Evolutionary conservation across 352 stramenopile genomes (phyloP).

Genomic region (Globisporangium sylvaticum): DNA sequence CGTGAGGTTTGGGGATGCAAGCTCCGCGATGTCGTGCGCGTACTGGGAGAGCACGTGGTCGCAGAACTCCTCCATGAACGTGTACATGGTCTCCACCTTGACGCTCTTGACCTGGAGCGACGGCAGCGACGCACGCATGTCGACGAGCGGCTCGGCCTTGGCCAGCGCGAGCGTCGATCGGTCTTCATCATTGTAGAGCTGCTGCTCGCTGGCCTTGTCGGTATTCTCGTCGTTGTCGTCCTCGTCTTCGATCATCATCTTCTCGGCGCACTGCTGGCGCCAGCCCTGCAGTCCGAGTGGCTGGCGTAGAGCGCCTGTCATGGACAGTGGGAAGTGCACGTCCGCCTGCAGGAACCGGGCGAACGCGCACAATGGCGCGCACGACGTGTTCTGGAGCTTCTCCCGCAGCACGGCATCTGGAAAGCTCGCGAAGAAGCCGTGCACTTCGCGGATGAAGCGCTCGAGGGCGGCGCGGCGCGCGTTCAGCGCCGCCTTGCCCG

Average conservation of each 20-base stretch:
- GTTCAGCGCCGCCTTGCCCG: slow-evolving; percentile 29
- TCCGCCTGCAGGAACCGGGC: slow-evolving; percentile 41
- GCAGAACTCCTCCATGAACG: slow-evolving; percentile 80
- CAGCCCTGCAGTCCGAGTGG: slow-evolving; percentile 45
- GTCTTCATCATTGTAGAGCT: background rate
- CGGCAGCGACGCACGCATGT: slow-evolving; percentile 26
- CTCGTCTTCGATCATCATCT: slow-evolving; percentile 40
- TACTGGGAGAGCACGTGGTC: slow-evolving; percentile 62
- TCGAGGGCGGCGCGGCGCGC: slow-evolving; percentile 36
- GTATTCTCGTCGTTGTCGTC: background rate
- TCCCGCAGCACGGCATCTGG: slow-evolving; percentile 25
- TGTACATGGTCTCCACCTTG: slow-evolving; percentile 65
- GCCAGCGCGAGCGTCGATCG: slow-evolving; percentile 9
- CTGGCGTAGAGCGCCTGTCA: slow-evolving; percentile 28
- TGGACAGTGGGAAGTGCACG: slow-evolving; percentile 38
- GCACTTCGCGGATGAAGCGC: slow-evolving; percentile 35
- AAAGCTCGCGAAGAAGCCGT: slow-evolving; percentile 42
- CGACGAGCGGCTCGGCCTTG: slow-evolving; percentile 1
- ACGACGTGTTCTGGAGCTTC: slow-evolving; percentile 37
- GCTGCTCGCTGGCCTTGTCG: background rate
- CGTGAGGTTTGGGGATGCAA: slow-evolving; percentile 43
- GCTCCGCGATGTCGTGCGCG: slow-evolving; percentile 56
- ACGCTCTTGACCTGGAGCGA: slow-evolving; percentile 54
- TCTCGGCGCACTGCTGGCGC: slow-evolving; percentile 48
- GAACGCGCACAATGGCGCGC: slow-evolving; percentile 44